A percentile compares a stretch with the other conserved stretches of the same genome.
Conservation (phyloP, 2,329 filamentous ascomycete genomes). For the Ophiostoma australiae region DNA sequence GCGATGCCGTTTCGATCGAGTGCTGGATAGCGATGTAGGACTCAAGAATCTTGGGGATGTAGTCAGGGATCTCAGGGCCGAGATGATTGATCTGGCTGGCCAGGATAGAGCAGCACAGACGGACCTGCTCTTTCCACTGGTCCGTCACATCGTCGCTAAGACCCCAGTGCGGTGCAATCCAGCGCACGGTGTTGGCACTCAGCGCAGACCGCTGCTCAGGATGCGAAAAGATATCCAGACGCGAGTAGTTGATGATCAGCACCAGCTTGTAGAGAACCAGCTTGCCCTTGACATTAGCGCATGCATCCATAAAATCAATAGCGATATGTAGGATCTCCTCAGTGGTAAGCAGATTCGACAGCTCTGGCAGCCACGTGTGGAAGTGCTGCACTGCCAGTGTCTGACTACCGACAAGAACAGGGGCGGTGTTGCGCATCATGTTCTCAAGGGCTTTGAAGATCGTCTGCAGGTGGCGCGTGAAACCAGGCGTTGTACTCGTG, state of each 20-base stretch:
- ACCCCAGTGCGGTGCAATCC: constrained; percentile 94
- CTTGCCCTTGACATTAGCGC: constrained; percentile 80
- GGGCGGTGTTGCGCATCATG: constrained; percentile 82
- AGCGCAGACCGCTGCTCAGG: constrained; percentile 69
- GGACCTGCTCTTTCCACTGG: constrained; percentile 88
- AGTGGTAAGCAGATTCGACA: constrained; percentile 67
- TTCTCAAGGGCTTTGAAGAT: constrained; percentile 87
- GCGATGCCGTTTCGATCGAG: constrained; percentile 35
- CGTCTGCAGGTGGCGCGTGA: constrained; percentile 74
- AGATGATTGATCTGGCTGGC: constrained; percentile 78
- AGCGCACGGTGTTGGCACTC: constrained; percentile 75
- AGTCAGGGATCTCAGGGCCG: constrained; percentile 76
- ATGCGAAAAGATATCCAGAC: constrained; percentile 73
- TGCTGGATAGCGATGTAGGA: constrained; percentile 76
- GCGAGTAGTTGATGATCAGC: constrained; percentile 85
- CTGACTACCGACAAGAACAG: constrained; percentile 86
- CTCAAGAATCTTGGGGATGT: constrained; percentile 84
- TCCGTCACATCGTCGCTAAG: constrained; percentile 66
- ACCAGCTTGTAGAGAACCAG: constrained; percentile 87
- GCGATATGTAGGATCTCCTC: constrained; percentile 88
- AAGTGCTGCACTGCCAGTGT: constrained; percentile 94
- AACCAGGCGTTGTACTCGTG: constrained; percentile 64
- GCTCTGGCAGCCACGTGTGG: constrained; percentile 93
- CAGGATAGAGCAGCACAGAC: constrained; percentile 86
- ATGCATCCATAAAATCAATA: constrained; percentile 90